These are phyloP conservation scores for Calonectria honghensis DNA, from an alignment of 2,329 filamentous ascomycete genomes.

Conservation along the genomic window DNA sequence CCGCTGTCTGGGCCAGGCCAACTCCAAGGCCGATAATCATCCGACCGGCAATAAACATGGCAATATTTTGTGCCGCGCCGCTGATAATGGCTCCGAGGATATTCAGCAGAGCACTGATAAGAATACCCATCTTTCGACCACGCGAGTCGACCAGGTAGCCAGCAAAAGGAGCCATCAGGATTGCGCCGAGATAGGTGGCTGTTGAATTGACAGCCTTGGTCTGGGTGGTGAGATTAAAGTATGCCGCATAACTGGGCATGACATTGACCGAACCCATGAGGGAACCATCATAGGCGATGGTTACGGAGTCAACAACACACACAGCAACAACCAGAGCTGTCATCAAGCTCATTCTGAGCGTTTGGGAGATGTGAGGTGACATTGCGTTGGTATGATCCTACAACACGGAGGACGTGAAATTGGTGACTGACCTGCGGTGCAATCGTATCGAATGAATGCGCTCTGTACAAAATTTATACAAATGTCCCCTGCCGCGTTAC, in stretches of 20 bases:
- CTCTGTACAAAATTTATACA: neutral
- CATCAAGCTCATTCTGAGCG: slow-evolving; percentile 15
- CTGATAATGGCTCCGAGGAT: neutral
- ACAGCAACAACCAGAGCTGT: slow-evolving; percentile 8
- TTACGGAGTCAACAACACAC: slow-evolving; percentile 20
- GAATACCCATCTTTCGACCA: neutral
- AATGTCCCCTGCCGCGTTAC: neutral
- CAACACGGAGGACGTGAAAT: neutral
- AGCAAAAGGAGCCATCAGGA: neutral
- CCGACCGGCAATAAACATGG: slow-evolving; percentile 52
- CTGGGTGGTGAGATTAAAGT: slow-evolving; percentile 1
- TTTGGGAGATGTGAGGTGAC: neutral
- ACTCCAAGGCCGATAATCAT: neutral
- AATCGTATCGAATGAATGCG: neutral
- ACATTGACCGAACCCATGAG: slow-evolving; percentile 31
- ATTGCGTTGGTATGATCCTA: neutral
- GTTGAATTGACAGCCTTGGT: neutral
- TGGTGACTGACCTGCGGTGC: neutral
- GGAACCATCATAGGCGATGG: slow-evolving; percentile 26
- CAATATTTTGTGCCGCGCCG: slow-evolving; percentile 6
- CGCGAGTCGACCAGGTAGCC: neutral
- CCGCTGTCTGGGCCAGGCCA: neutral
- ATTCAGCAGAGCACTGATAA: neutral
- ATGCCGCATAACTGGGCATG: slow-evolving; percentile 20
- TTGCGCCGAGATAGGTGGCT: neutral